These are phyloP conservation scores for Stereocaulon alpinum DNA, from an alignment of 495 filamentous ascomycete genomes.

Conservation along the genomic window DNA sequence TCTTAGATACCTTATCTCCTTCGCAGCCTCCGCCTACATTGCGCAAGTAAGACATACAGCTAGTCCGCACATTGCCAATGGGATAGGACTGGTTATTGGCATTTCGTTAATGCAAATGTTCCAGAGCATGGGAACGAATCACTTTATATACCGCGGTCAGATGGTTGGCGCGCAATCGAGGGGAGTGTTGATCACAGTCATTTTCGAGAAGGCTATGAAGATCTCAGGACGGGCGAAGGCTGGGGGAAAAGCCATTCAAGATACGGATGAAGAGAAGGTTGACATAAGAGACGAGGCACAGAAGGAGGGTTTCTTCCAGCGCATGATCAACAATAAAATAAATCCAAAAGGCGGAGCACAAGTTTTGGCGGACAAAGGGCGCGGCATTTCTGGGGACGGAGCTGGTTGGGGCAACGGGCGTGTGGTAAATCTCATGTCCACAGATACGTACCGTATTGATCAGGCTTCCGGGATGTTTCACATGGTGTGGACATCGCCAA, in stretches of 20 bases:
- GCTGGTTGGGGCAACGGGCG: slow-evolving; percentile 84
- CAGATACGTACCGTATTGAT: slow-evolving; percentile 84
- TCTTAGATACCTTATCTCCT: slow-evolving; percentile 65
- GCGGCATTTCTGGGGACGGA: slow-evolving; percentile 52
- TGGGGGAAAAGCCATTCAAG: slow-evolving; percentile 44
- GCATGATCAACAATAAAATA: slow-evolving; percentile 31
- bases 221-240: slow-evolving; percentile 71
- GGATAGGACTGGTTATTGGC: slow-evolving; percentile 65
- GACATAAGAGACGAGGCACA: slow-evolving; percentile 24
- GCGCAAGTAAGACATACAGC: slow-evolving; percentile 35
- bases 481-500: slow-evolving; percentile 74
- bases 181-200: slow-evolving; percentile 60
- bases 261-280: slow-evolving; percentile 20
- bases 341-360: slow-evolving; percentile 28
- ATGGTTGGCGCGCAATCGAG: slow-evolving; percentile 68
- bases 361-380: slow-evolving; percentile 25
- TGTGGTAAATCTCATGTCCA: slow-evolving; percentile 85
- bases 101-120: slow-evolving; percentile 66
- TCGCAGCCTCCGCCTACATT: slow-evolving; percentile 68
- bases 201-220: slow-evolving; percentile 76
- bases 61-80: slow-evolving; percentile 51
- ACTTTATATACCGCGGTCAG: slow-evolving; percentile 75
- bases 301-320: slow-evolving; percentile 38
- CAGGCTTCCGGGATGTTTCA: slow-evolving; percentile 81
- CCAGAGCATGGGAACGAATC: slow-evolving; percentile 62